phyloP scores from a whole-genome alignment of 2,329 filamentous ascomycete species.

The Hymenoscyphus linearis region DNA sequence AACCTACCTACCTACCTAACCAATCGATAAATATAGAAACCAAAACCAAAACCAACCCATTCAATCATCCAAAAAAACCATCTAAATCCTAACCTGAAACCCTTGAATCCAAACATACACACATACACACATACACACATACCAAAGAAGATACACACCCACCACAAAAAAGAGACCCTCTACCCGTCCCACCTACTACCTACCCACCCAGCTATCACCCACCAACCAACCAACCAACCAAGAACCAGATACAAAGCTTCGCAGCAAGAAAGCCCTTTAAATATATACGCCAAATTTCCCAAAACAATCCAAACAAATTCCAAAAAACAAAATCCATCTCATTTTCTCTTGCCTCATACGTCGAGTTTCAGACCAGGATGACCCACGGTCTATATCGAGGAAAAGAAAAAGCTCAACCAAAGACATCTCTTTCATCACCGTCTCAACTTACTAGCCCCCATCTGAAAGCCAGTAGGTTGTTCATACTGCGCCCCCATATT shows the following conservation, averaged over 20 bases:
- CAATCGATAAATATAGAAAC: too few species aligned
- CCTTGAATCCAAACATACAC: too few species aligned
- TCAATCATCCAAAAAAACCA: too few species aligned
- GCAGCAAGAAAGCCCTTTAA: neutral
- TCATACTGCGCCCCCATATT: conserved; percentile 32
- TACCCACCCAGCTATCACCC: neutral
- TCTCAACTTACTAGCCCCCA: neutral
- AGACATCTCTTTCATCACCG: neutral
- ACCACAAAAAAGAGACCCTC: neutral
- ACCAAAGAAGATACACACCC: too few species aligned
- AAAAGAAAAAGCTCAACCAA: neutral
- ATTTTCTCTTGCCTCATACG: neutral
- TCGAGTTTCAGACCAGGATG: neutral
- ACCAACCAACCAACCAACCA: neutral
- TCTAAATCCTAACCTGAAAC: too few species aligned
- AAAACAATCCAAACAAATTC: neutral
- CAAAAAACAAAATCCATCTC: too few species aligned
- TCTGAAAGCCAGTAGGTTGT: conserved; percentile 9
- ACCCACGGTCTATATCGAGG: too few species aligned
- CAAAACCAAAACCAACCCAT: too few species aligned
- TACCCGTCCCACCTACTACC: neutral
- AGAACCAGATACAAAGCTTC: neutral
- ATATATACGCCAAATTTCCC: neutral
- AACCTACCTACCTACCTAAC: too few species aligned
- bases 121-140: too few species aligned